Evolutionary conservation across 371 early-diverging fungal species (phyloP), one percentile per base, ranked within the genome.

Genomic region (Circinella minor): DNA sequence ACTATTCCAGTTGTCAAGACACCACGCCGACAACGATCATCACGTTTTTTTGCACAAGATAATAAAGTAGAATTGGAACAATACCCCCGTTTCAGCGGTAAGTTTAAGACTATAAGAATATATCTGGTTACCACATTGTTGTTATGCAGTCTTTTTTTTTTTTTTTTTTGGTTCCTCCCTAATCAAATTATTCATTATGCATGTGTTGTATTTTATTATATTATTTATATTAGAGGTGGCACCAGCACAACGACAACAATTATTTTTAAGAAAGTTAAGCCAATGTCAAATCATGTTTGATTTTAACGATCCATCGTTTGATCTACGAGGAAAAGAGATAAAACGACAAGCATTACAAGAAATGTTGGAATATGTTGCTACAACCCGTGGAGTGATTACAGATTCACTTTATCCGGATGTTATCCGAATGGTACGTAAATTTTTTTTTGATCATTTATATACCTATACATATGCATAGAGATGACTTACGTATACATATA

Each of bases 211-310:
- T 15, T 14, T 51, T n/a, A 8, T 51, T 63, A 15, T 13, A n/a
- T 11, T 70, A 55, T 15, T 27, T 37, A 13, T 36, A 63, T 46
- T 71, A 95, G 96, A 95, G 70, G 96, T 95, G 20, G 78, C 90
- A 8, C 82, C 85, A 10, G 78, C 82, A 36, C 93, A 94, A 63
- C 84, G 94, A 43, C 92, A 88, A 68, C 93, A 93, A 20, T 81
- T 99, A 54, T 92, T 98, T 65, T 72, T 93, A 64, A 86, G 89
- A 79, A 99, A 99, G 81, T 79, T 99, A 20, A 77, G 79, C 18
- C 98, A 98, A 77, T 99, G 99, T 77, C 87, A 88, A 63, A 90
- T 93, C 27, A 79, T 98, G 36, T 98, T 98, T 77, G 99, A 99
- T 77, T 99, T 99, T 78, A 94, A 89, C 65, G 97, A 96, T 79